phyloP scores from a whole-genome alignment of 2,329 filamentous ascomycete genomes.

The Colletotrichum sublineola region DNA sequence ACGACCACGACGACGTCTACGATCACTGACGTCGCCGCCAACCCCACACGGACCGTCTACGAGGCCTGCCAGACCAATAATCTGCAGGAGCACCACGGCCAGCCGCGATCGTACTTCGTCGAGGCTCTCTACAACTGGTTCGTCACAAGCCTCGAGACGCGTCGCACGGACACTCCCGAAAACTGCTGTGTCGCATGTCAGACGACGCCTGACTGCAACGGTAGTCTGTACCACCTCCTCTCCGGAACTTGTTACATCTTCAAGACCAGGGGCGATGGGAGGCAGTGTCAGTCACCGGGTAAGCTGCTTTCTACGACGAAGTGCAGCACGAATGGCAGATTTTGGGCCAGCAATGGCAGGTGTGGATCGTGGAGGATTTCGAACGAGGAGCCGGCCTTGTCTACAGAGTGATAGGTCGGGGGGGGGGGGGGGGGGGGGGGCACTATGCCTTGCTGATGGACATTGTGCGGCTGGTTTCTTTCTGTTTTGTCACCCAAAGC shows the following conservation, averaged over 20 bases:
- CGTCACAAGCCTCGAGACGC: slow-evolving; percentile 9
- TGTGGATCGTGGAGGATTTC: slow-evolving; percentile 31
- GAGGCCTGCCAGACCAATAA: slow-evolving; percentile 32
- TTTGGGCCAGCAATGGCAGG: slow-evolving; percentile 33
- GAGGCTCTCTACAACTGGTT: slow-evolving; percentile 15
- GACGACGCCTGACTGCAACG: slow-evolving; percentile 14
- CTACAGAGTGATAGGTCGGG: background rate
- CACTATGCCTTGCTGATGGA: background rate
- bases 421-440: too few species aligned
- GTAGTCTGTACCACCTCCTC: slow-evolving; percentile 25
- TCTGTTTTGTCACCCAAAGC: too few species aligned
- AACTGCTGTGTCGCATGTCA: slow-evolving; percentile 35
- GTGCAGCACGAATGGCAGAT: background rate
- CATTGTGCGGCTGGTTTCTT: background rate
- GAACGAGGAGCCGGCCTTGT: background rate
- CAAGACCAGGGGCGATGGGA: background rate
- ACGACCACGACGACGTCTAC: slow-evolving; percentile 20
- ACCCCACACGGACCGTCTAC: slow-evolving; percentile 34
- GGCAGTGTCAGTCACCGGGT: slow-evolving; percentile 3
- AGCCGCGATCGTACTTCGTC: slow-evolving; percentile 22
- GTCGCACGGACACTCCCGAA: background rate
- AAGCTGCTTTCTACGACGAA: slow-evolving; percentile 16
- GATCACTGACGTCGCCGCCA: background rate
- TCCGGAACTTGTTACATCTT: slow-evolving; percentile 23
- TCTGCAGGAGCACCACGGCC: slow-evolving; percentile 4